phyloP scores from a whole-genome alignment of 1,284 basidiomycete species.

The Pseudozyma flocculosa region DNA sequence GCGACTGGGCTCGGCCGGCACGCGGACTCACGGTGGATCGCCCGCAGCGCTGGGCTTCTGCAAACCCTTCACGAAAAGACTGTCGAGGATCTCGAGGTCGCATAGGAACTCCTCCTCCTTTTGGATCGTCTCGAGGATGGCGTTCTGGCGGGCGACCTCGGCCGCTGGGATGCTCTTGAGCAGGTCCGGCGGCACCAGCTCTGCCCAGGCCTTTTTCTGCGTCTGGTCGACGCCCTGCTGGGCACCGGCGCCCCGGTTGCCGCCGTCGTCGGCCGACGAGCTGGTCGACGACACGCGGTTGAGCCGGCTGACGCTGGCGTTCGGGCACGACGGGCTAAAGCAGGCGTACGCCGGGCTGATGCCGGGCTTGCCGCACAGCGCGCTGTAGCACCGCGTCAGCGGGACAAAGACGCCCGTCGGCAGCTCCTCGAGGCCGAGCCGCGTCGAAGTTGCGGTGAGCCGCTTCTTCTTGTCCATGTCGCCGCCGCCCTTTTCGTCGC shows the following conservation, averaged over 20 bases:
- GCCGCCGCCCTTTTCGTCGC: too few relatives aligned
- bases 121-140: conserved; percentile 86
- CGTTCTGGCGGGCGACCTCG: conserved; percentile 81
- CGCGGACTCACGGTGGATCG: conserved; percentile 32
- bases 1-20: too few relatives aligned
- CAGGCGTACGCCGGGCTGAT: conserved; percentile 10
- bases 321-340: conserved; percentile 45
- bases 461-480: conserved; percentile 4
- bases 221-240: conserved; percentile 10
- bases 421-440: conserved; percentile 70
- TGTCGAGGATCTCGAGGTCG: conserved; percentile 80
- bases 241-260: conserved; percentile 5
- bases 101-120: conserved; percentile 88
- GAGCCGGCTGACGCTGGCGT: conserved; percentile 21
- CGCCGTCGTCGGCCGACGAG: conserved; percentile 1
- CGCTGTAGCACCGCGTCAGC: conserved; percentile 94
- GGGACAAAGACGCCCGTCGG: conserved; percentile 95
- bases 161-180: conserved; percentile 70
- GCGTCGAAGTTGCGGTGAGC: conserved; percentile 5
- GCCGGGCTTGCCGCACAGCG: conserved; percentile 71
- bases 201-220: conserved; percentile 69
- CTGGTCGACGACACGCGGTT: conserved; percentile 7
- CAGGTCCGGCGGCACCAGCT: conserved; percentile 70
- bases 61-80: conserved; percentile 37
- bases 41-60: conserved; percentile 35